Evolutionary conservation across 192 early-diverging fungal species (phyloP).

Genomic region (Coemansia sp.): DNA sequence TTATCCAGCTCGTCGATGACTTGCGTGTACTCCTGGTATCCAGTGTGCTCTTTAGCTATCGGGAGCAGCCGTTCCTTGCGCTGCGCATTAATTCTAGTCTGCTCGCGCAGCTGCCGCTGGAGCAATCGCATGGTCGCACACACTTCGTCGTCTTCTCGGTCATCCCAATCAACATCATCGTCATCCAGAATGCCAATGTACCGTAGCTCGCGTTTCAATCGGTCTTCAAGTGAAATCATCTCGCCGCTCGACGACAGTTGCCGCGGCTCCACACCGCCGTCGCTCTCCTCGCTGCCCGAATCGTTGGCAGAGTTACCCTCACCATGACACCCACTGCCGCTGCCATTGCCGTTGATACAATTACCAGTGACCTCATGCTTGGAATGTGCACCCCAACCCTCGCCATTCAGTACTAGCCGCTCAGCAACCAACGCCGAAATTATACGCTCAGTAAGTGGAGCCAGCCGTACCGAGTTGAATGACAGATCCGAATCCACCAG

Average conservation of each 20-base stretch:
- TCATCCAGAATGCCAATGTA: slow-evolving; percentile 81
- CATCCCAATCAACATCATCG: slow-evolving; percentile 74
- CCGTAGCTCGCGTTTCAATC: slow-evolving; percentile 78
- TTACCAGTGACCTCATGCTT: background rate
- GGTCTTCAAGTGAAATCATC: slow-evolving; percentile 72
- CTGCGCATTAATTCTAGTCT: slow-evolving; percentile 64
- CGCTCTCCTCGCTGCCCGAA: slow-evolving; percentile 26
- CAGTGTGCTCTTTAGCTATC: slow-evolving; percentile 66
- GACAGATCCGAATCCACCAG: slow-evolving; percentile 58
- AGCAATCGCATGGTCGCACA: slow-evolving; percentile 67
- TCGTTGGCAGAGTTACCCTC: background rate
- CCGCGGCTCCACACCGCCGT: slow-evolving; percentile 14
- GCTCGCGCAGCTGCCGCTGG: slow-evolving; percentile 73
- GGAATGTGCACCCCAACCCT: background rate
- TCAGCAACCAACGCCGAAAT: slow-evolving; percentile 69
- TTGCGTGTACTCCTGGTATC: slow-evolving; percentile 84
- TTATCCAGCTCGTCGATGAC: slow-evolving; percentile 88
- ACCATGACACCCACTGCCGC: too few relatives aligned
- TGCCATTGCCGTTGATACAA: background rate
- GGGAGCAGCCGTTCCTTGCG: slow-evolving; percentile 66
- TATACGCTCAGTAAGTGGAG: slow-evolving; percentile 81
- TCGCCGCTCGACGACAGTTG: slow-evolving; percentile 52
- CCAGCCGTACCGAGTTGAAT: slow-evolving; percentile 64
- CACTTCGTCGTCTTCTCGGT: slow-evolving; percentile 74
- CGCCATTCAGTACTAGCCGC: slow-evolving; percentile 52